Evolutionary conservation across 139 green algal genomes (phyloP).

Genomic region (Chlamydomonas asymmetrica): DNA sequence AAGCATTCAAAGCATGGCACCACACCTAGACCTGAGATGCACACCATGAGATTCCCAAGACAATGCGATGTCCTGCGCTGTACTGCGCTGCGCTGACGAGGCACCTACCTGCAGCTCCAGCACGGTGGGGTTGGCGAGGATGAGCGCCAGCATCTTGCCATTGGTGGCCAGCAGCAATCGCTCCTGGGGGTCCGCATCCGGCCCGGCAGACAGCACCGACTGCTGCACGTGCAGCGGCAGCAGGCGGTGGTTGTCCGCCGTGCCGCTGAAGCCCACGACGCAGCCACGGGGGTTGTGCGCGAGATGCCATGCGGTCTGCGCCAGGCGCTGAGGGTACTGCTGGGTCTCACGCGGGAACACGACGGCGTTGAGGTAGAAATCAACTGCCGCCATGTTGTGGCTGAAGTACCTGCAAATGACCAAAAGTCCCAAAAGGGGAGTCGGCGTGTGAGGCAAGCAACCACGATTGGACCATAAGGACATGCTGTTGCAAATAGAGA

Average conservation of each 20-base stretch:
- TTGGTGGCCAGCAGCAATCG: slow-evolving; percentile 48
- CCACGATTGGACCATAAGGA: too few species aligned
- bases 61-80: not conserved
- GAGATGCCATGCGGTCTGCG: slow-evolving; percentile 57
- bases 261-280: slow-evolving; percentile 55
- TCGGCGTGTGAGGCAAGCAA: too few species aligned
- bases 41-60: not conserved
- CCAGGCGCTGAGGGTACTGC: slow-evolving; percentile 52
- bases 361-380: slow-evolving; percentile 59
- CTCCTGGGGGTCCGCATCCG: not conserved
- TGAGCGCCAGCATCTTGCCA: slow-evolving; percentile 62
- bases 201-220: not conserved
- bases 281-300: slow-evolving; percentile 32
- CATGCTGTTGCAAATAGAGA: too few species aligned
- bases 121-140: slow-evolving; percentile 27
- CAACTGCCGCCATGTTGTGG: slow-evolving; percentile 53
- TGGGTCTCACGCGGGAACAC: slow-evolving; percentile 43
- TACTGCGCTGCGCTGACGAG: too few species aligned
- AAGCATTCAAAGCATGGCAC: too few species aligned
- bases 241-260: slow-evolving; percentile 66
- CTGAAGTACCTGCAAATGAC: slow-evolving; percentile 32
- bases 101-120: too few species aligned
- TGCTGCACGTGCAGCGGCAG: slow-evolving; percentile 55
- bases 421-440: too few species aligned
- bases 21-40: too few species aligned